phyloP scores from a whole-genome alignment of 805 yeast species.

The Barnettozyma populi region DNA sequence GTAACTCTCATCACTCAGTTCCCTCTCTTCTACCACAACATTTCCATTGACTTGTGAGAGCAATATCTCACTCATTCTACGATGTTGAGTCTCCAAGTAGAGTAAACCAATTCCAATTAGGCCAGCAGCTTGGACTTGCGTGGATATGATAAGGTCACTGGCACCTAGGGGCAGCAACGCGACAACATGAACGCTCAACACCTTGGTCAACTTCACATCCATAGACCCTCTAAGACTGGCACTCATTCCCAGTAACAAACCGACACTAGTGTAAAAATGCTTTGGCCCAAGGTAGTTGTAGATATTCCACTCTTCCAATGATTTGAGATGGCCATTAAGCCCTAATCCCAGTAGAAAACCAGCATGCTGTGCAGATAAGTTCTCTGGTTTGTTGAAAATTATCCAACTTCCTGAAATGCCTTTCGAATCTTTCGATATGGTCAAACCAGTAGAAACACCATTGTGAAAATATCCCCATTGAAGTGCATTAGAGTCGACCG shows the following conservation, averaged over 20 bases:
- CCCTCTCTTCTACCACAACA: constrained; percentile 47
- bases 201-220: constrained; percentile 85
- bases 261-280: constrained; percentile 77
- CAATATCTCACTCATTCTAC: constrained; percentile 79
- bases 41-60: constrained; percentile 61
- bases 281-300: constrained; percentile 91
- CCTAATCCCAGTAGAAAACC: constrained; percentile 94
- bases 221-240: constrained; percentile 79
- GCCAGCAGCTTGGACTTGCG: constrained; percentile 87
- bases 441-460: constrained; percentile 84
- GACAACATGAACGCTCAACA: constrained; percentile 86
- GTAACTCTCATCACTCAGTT: constrained; percentile 69
- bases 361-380: constrained; percentile 77
- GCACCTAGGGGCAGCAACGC: constrained; percentile 91
- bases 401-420: constrained; percentile 90
- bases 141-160: constrained; percentile 77
- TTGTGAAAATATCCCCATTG: constrained; percentile 91
- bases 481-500: constrained; percentile 41
- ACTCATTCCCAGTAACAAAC: constrained; percentile 85
- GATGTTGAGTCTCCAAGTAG: constrained; percentile 70
- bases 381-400: constrained; percentile 72
- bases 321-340: constrained; percentile 77
- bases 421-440: constrained; percentile 59
- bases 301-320: constrained; percentile 92
- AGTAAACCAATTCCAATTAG: constrained; percentile 84